Evolutionary conservation across 164 flowering plant species (phyloP).

Genomic region (Pachysandra terminalis): DNA sequence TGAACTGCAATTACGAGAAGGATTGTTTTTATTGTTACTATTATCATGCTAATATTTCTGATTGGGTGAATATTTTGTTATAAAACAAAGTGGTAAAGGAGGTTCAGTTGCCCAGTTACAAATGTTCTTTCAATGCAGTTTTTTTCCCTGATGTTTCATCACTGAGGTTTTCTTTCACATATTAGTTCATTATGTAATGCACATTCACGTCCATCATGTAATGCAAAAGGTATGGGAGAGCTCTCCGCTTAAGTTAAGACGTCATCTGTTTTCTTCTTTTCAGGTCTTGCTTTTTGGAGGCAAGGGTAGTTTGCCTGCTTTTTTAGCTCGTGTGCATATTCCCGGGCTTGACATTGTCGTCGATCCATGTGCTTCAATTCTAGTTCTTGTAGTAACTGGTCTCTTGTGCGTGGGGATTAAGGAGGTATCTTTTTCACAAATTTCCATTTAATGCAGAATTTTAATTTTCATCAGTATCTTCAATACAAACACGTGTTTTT

Average conservation of each 20-base stretch:
- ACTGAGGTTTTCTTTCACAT: no score
- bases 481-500: conserved; percentile 1
- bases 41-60: background rate
- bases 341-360: conserved; percentile 73
- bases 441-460: background rate
- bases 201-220: background rate
- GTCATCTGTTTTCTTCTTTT: background rate
- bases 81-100: background rate
- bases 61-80: no score
- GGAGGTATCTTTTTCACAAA: conserved; percentile 48
- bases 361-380: conserved; percentile 93
- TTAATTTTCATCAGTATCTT: background rate
- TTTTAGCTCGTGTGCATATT: conserved; percentile 66
- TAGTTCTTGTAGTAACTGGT: conserved; percentile 71
- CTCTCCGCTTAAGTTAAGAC: background rate
- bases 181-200: no score
- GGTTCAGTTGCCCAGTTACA: no score
- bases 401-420: conserved; percentile 87
- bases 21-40: background rate
- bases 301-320: conserved; percentile 55
- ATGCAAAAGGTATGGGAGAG: conserved; percentile 7
- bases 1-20: background rate
- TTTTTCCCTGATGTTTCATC: no score
- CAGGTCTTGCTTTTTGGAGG: conserved; percentile 92
- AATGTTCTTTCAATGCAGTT: no score